Percentiles rank a stretch among this genome's conserved stretches.
phyloP scores from a whole-genome alignment of 495 filamentous ascomycete genomes.

The Tuber umbilicatum region DNA sequence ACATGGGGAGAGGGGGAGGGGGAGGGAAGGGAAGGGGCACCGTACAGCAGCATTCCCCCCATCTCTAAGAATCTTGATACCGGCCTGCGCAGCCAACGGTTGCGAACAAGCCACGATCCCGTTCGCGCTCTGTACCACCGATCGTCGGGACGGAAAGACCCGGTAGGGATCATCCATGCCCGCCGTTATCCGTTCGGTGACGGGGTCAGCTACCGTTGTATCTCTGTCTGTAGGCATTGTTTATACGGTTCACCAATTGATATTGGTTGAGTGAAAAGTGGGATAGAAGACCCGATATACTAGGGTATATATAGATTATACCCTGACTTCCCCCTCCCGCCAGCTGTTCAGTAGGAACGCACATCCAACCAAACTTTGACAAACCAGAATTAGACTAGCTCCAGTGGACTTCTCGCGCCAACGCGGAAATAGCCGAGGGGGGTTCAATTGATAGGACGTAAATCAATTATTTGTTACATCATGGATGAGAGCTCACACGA shows the following conservation, averaged over 20 bases:
- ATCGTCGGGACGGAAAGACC: constrained; percentile 75
- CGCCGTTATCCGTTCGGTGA: neutral
- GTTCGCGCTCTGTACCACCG: constrained; percentile 85
- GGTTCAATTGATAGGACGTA: neutral
- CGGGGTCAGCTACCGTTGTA: neutral
- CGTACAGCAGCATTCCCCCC: constrained; percentile 89
- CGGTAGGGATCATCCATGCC: neutral
- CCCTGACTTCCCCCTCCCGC: neutral
- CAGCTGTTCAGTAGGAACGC: neutral
- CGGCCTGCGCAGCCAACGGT: constrained; percentile 81
- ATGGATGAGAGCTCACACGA: no score
- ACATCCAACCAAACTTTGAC: neutral
- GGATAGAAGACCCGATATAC: neutral
- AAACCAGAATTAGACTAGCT: neutral
- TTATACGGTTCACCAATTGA: neutral
- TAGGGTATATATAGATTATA: no score
- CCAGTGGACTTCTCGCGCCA: neutral
- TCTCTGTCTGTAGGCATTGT: neutral
- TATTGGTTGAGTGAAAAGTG: neutral
- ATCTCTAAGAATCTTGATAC: constrained; percentile 70
- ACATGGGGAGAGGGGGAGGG: neutral
- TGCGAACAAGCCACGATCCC: constrained; percentile 90
- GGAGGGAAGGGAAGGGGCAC: neutral
- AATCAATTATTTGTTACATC: no score
- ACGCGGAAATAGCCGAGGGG: neutral